Evolutionary conservation across 2,329 filamentous ascomycete species (phyloP), one percentile per base, ranked within the genome.

Genomic region (Ceratocystiopsis minuta): DNA sequence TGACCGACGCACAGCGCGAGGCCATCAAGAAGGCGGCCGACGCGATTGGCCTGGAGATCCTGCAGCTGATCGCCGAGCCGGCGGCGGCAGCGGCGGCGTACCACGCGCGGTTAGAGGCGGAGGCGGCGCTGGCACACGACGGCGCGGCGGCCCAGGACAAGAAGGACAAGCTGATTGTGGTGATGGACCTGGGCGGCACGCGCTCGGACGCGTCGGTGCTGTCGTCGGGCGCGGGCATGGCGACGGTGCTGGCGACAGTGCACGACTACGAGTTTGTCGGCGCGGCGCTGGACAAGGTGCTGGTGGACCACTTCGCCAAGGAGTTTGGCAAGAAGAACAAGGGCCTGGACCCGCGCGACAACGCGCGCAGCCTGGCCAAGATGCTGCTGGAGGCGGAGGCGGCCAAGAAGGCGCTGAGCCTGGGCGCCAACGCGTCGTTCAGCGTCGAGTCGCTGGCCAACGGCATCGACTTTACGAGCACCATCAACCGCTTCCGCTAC

Each of bases 291-390:
- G 90, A 98, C 66, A 74, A 90, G 59, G 80, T 88, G 39, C 71
- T 98, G 45, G 82, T 94, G 58, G 88, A 98, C 59, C 80, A 95
- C 68, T 95, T 96, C 53, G 82, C 88, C 53, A 98, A 98, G 71
- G 90, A 98, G 63, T 98, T 98, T 65, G 73, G 90, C 56, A 96
- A 98, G 75, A 94, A 93, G 72, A 75, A 96, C 72, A 80, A 78
- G 65, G 62, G 61, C 33, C 75, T 75, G 44, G 90, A 96, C 60
- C 90, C 90, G 17, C 75, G 87, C 52, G 72, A 78, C 56, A 84
- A 90, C 57, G 69, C 78, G 43, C 78, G 78, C 54, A 80, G 81
- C 53, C 65, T 95, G 53, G 87, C 90, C 47, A 98, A 96, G 72
- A 68, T 98, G 51, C 88, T 85, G 62, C 70, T 86, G 38, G 90